Evolutionary conservation across 495 filamentous ascomycete genomes (phyloP).

Genomic region (Schizothecium vesticola): DNA sequence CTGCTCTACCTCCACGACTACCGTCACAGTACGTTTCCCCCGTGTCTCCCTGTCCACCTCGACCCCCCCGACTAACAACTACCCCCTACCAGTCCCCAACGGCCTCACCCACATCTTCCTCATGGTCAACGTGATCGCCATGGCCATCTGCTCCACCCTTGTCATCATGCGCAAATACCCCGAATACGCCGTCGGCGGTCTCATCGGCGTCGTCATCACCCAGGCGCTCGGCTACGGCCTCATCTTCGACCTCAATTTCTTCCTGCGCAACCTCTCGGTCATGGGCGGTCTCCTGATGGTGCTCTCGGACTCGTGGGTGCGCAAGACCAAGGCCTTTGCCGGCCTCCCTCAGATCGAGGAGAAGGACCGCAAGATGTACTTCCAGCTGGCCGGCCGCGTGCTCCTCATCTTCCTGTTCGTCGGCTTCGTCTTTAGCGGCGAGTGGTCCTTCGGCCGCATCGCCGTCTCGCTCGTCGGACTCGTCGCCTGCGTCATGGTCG

Average conservation of each 20-base stretch:
- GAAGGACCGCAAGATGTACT: conserved; percentile 99
- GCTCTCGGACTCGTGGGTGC: conserved; percentile 93
- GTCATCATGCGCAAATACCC: conserved; percentile 89
- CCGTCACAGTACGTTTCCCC: conserved; percentile 69
- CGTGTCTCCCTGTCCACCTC: neutral
- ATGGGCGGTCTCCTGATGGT: conserved; percentile 98
- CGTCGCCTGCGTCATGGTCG: conserved; percentile 95
- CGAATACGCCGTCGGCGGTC: conserved; percentile 84
- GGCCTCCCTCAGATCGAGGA: conserved; percentile 91
- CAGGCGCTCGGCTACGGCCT: conserved; percentile 96
- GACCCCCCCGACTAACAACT: neutral
- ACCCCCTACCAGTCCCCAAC: conserved; percentile 59
- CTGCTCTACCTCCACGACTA: conserved; percentile 89
- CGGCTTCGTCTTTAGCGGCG: conserved; percentile 90
- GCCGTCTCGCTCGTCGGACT: conserved; percentile 76
- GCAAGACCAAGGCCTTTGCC: conserved; percentile 94
- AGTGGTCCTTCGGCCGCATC: conserved; percentile 84
- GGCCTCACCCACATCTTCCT: conserved; percentile 94
- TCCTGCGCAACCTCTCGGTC: conserved; percentile 95
- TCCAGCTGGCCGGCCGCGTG: conserved; percentile 95
- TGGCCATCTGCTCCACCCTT: conserved; percentile 73
- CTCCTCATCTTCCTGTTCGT: conserved; percentile 94
- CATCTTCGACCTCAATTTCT: conserved; percentile 99
- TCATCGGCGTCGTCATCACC: conserved; percentile 87
- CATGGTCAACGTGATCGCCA: conserved; percentile 81